These are phyloP conservation scores for Exophiala lecanii-corni DNA, from an alignment of 2,329 filamentous ascomycete species.

Conservation along the genomic window DNA sequence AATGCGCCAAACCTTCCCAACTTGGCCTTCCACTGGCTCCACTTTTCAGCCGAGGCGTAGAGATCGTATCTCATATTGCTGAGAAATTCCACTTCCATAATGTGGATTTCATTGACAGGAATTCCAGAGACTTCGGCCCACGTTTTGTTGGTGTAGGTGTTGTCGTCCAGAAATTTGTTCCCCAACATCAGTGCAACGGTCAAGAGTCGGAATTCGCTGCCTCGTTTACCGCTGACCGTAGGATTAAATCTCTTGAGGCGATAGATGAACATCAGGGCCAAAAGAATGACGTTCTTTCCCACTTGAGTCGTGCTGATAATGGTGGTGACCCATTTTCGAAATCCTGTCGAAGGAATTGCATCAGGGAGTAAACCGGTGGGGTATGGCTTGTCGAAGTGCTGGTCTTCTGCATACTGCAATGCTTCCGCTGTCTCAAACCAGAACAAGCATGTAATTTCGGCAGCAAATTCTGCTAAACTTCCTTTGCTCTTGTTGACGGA, in stretches of 20 bases:
- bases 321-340: slow-evolving; percentile 88
- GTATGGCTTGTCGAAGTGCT: slow-evolving; percentile 42
- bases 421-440: slow-evolving; percentile 92
- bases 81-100: slow-evolving; percentile 99
- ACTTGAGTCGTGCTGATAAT: slow-evolving; percentile 93
- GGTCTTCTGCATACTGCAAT: slow-evolving; percentile 63
- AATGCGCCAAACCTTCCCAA: slow-evolving; percentile 78
- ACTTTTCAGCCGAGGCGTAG: slow-evolving; percentile 78
- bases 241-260: slow-evolving; percentile 87
- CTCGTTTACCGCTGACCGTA: slow-evolving; percentile 80
- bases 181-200: slow-evolving; percentile 96
- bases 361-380: slow-evolving; percentile 59
- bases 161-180: slow-evolving; percentile 98
- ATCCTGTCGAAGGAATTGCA: slow-evolving; percentile 71
- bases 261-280: slow-evolving; percentile 90
- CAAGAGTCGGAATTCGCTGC: slow-evolving; percentile 87
- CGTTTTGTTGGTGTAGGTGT: slow-evolving; percentile 99
- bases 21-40: slow-evolving; percentile 81
- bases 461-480: slow-evolving; percentile 75
- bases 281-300: slow-evolving; percentile 86
- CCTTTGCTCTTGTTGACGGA: slow-evolving; percentile 73
- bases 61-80: slow-evolving; percentile 97
- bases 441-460: slow-evolving; percentile 91
- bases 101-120: slow-evolving; percentile 88
- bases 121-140: slow-evolving; percentile 98